These are phyloP conservation scores for Myochromella boudieri DNA, from an alignment of 768 basidiomycete species.

Conservation along the genomic window DNA sequence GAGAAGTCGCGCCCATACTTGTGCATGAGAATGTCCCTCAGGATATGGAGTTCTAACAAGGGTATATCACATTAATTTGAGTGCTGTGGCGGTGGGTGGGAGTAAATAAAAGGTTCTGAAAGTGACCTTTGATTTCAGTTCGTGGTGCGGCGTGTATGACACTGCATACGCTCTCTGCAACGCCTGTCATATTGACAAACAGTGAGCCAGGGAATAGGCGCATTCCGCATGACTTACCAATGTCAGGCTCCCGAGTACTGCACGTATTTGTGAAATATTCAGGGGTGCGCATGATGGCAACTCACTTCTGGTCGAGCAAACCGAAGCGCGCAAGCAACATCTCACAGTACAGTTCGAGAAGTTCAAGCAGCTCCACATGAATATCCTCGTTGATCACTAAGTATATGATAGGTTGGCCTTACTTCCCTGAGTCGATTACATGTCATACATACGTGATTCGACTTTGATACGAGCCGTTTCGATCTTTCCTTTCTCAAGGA, in stretches of 20 bases:
- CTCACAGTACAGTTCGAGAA: slow-evolving; percentile 94
- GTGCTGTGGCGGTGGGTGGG: neutral
- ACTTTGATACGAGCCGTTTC: slow-evolving; percentile 87
- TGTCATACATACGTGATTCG: slow-evolving; percentile 65
- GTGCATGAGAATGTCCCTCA: slow-evolving; percentile 94
- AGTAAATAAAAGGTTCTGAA: neutral
- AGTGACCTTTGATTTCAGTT: slow-evolving; percentile 82
- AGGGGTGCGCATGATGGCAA: slow-evolving; percentile 12
- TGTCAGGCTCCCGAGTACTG: slow-evolving; percentile 84
- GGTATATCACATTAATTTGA: slow-evolving; percentile 7
- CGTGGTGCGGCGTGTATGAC: slow-evolving; percentile 91
- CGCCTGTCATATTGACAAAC: slow-evolving; percentile 23
- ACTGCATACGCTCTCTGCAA: slow-evolving; percentile 80
- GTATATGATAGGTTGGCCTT: neutral
- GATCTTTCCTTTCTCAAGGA: slow-evolving; percentile 75
- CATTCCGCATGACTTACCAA: slow-evolving; percentile 38
- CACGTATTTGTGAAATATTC: slow-evolving; percentile 12
- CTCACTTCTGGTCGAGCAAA: slow-evolving; percentile 85
- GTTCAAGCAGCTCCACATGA: slow-evolving; percentile 83
- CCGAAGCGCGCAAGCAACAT: slow-evolving; percentile 91
- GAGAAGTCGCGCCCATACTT: slow-evolving; percentile 95
- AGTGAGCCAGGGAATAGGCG: neutral
- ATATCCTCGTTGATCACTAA: slow-evolving; percentile 84
- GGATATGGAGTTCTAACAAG: slow-evolving; percentile 73
- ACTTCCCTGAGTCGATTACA: slow-evolving; percentile 14